These are phyloP conservation scores for Rehmannia glutinosa DNA, from an alignment of 257 asterid genomes.

Conservation along the genomic window DNA sequence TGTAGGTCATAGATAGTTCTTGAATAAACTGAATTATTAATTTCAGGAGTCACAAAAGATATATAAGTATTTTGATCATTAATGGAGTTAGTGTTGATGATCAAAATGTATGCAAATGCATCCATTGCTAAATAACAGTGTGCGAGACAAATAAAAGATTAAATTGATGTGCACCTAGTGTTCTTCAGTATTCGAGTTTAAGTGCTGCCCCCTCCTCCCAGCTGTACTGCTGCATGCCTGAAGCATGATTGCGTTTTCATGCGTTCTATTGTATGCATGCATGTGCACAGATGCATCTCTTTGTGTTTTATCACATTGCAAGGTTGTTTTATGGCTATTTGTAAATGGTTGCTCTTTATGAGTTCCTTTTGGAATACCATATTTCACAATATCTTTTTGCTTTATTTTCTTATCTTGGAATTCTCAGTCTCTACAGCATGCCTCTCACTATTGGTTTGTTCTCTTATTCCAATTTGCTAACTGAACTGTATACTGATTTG, in stretches of 20 bases:
- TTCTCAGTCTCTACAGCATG: slow-evolving; percentile 8
- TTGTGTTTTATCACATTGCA: not conserved
- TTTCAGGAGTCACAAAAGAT: not conserved
- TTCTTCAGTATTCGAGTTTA: not conserved
- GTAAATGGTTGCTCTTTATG: not conserved
- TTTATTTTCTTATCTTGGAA: not conserved
- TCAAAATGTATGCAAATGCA: not conserved
- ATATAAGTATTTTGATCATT: not conserved
- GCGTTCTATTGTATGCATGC: not conserved
- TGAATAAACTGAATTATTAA: not conserved
- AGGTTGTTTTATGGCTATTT: not conserved
- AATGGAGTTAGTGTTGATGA: not conserved
- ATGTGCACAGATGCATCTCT: not conserved
- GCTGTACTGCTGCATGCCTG: not conserved
- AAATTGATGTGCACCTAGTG: not conserved
- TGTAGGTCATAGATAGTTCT: not conserved
- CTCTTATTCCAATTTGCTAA: not conserved
- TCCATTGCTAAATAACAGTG: not conserved
- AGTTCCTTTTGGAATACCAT: not conserved
- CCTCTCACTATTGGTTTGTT: not conserved
- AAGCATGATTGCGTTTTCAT: not conserved
- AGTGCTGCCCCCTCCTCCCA: not conserved
- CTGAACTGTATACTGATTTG: not conserved
- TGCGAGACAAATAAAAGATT: not conserved
- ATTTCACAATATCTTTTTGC: not conserved